Evolutionary conservation across 495 filamentous ascomycete genomes (phyloP).

Genomic region (Aspergillus ostianus): DNA sequence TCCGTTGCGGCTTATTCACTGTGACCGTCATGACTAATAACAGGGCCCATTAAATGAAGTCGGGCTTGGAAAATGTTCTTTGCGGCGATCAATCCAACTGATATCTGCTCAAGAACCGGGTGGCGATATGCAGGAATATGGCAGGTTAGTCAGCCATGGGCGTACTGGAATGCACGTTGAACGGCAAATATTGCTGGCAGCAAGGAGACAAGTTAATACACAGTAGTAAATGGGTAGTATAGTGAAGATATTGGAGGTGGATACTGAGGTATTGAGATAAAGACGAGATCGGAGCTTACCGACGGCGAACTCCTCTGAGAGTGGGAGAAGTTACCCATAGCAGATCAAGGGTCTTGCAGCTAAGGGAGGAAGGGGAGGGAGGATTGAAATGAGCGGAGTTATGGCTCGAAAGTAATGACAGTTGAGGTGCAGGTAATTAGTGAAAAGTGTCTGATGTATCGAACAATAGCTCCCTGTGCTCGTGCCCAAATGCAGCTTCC

Average conservation of each 20-base stretch:
- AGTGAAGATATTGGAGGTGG: not conserved
- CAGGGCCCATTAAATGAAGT: slow-evolving; percentile 2
- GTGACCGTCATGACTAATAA: slow-evolving; percentile 15
- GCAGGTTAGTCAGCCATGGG: not conserved
- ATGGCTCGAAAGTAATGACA: too few species aligned
- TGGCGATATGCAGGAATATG: not conserved
- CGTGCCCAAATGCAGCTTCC: not conserved
- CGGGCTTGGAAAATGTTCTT: not conserved
- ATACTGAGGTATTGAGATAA: not conserved
- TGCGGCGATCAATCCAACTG: not conserved
- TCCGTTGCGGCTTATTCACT: not conserved
- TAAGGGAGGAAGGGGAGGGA: not conserved
- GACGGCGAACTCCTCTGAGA: slow-evolving; percentile 2
- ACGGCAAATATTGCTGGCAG: not conserved
- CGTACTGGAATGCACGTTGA: not conserved
- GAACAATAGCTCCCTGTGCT: too few species aligned
- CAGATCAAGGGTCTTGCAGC: not conserved
- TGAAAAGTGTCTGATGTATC: not conserved
- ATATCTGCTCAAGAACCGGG: not conserved
- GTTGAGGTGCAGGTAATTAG: not conserved
- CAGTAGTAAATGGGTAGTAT: not conserved
- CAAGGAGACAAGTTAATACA: not conserved
- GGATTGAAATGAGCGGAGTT: not conserved
- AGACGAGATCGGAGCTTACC: slow-evolving; percentile 16
- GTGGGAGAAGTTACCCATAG: not conserved